Percentiles rank a stretch among this genome's conserved stretches.
Evolutionary conservation across 2,329 filamentous ascomycete genomes (phyloP).

Genomic region (Neophaeococcomyces mojaviensis): DNA sequence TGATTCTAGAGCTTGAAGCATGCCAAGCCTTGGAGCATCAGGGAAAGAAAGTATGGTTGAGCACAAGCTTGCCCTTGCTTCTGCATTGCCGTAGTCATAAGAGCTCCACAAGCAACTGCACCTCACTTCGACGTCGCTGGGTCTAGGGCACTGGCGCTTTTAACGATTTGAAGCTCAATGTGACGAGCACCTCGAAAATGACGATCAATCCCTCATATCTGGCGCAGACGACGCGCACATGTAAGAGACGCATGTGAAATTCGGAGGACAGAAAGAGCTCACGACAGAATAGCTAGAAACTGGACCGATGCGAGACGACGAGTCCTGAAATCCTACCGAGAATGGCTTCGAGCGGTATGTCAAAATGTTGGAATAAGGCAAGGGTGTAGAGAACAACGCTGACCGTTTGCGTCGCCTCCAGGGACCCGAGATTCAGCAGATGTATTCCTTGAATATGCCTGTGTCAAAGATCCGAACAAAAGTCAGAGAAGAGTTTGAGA

Average conservation of each 20-base stretch:
- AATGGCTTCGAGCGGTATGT: conserved; percentile 94
- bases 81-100: neutral
- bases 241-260: conserved; percentile 42
- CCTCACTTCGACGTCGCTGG: neutral
- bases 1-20: no score
- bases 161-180: conserved; percentile 1
- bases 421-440: conserved; percentile 93
- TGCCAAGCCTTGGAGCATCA: no score
- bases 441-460: conserved; percentile 90
- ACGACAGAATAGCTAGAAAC: conserved; percentile 60
- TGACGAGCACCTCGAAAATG: conserved; percentile 46
- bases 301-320: conserved; percentile 81
- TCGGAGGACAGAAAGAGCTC: neutral
- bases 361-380: conserved; percentile 9
- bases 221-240: conserved; percentile 70
- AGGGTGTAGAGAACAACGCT: conserved; percentile 13
- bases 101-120: conserved; percentile 9
- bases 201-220: conserved; percentile 91
- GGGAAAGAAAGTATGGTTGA: conserved; percentile 40
- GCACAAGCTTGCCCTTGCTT: conserved; percentile 22
- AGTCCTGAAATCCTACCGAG: conserved; percentile 82
- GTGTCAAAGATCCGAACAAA: conserved; percentile 83
- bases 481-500: conserved; percentile 93
- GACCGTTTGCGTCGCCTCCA: conserved; percentile 33
- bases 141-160: neutral